These are phyloP conservation scores for Penicillium janthinellum DNA, from an alignment of 2,329 filamentous ascomycete species.

Conservation along the genomic window DNA sequence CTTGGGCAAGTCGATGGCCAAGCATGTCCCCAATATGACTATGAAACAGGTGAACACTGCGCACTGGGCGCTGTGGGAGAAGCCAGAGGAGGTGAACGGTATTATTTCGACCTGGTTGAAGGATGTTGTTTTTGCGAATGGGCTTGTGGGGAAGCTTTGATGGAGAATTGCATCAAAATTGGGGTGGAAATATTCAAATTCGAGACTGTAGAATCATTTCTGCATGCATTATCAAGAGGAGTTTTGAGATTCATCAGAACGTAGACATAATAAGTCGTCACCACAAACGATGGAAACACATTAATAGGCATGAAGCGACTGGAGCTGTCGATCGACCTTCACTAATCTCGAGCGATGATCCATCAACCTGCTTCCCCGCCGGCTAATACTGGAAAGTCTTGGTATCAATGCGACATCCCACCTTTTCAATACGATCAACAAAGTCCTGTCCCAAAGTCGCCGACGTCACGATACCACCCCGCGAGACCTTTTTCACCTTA, in stretches of 20 bases:
- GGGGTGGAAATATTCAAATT: neutral
- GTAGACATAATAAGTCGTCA: neutral
- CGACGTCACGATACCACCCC: conserved; percentile 52
- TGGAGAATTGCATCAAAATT: neutral
- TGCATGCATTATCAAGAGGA: neutral
- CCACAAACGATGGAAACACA: neutral
- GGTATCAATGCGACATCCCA: conserved; percentile 46
- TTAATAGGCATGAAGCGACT: neutral
- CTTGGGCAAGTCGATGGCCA: conserved; percentile 72
- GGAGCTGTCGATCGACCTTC: no score
- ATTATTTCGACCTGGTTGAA: conserved; percentile 69
- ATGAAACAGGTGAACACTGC: conserved; percentile 66
- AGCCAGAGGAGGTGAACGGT: conserved; percentile 68
- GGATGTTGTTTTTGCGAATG: conserved; percentile 52
- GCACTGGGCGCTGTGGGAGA: conserved; percentile 85
- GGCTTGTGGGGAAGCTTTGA: conserved; percentile 48
- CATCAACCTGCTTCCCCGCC: no score
- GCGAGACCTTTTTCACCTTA: conserved; percentile 43
- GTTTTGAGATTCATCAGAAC: neutral
- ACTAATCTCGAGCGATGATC: neutral
- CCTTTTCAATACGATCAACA: conserved; percentile 48
- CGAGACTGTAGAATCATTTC: neutral
- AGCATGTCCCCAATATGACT: conserved; percentile 65
- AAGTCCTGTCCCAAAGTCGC: conserved; percentile 51
- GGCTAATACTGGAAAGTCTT: conserved; percentile 38